Evolutionary conservation across 805 yeast genomes (phyloP).

Genomic region (Pichia nakasei): DNA sequence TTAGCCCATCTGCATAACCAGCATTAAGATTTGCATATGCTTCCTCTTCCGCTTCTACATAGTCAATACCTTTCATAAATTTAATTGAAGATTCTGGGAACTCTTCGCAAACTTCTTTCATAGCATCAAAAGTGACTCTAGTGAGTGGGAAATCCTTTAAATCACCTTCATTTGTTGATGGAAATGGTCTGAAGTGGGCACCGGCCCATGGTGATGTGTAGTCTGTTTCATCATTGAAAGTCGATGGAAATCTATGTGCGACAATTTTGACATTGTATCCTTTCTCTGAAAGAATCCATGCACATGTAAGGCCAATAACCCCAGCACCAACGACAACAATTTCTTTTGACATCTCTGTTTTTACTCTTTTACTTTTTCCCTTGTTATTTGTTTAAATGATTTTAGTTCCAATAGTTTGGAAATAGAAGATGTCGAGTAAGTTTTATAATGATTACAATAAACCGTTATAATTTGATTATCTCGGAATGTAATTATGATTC

Average conservation of each 20-base stretch:
- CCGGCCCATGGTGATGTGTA: constrained; percentile 71
- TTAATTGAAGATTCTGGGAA: constrained; percentile 46
- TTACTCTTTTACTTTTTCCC: too few species aligned
- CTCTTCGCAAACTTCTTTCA: constrained; percentile 31
- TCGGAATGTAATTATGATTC: too few species aligned
- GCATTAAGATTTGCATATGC: constrained; percentile 26
- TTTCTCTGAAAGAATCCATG: constrained; percentile 27
- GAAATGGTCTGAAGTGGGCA: constrained; percentile 69
- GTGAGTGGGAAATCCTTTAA: constrained; percentile 39
- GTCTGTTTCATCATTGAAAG: constrained; percentile 24
- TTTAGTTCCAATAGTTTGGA: too few species aligned
- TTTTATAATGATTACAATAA: too few species aligned
- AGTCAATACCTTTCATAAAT: constrained; percentile 52
- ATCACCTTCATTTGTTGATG: constrained; percentile 34
- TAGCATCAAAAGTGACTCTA: constrained; percentile 38
- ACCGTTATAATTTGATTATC: too few species aligned
- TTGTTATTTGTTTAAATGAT: too few species aligned
- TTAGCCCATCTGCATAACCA: constrained; percentile 36
- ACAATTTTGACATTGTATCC: constrained; percentile 32
- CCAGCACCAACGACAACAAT: constrained; percentile 12
- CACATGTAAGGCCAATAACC: constrained; percentile 45
- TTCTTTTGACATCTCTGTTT: not conserved
- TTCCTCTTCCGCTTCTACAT: constrained; percentile 32
- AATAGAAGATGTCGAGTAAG: too few species aligned
- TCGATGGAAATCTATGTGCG: constrained; percentile 43